Evolutionary conservation across 768 basidiomycete genomes (phyloP), one percentile per base, ranked within the genome.

Genomic region (Panaeolus cyanescens): DNA sequence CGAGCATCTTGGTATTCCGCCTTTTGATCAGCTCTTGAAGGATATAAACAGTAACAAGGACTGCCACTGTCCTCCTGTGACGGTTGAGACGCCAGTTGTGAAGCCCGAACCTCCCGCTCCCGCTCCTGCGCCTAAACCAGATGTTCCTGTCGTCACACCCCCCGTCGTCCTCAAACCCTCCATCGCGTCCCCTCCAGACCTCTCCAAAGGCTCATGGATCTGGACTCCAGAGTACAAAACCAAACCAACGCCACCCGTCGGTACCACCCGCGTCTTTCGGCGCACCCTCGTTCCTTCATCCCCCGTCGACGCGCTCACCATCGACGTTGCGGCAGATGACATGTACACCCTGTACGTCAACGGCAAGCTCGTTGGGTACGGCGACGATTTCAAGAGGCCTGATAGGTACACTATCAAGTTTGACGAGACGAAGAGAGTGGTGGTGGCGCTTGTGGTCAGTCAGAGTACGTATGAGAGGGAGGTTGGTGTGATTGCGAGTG

Each of bases 301-400:
- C 60, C 33, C 55, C 5, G 64, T 67, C 17, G 56, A 64, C 9
- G 62, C 65, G 19, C 67, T 69, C n/a, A 71, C 59, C 13, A 61
- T 73, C 37, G 62, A 69, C 55, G 71, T 74, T 9, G 63, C 60
- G 12, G 58, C 67, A 4, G 74, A 74, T 54, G 66, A 75, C 33
- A 68, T 30, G 45, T 72, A 70, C 58, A 64, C 68, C 4, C 65
- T 74, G 15, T 75, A 72, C 34, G 64, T 75, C 42, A 75, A 75
- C 34, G 72, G 74, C 22, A 58, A 62, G 1, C 56, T 68, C 1
- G 63, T 74, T 20, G 74, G 72, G 2, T 67, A 65, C 9, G 70
- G 69, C 8, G 64, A 28, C 7, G 45, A 30, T 20, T 60, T 15
- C 9, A 32, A 5, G 15, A 25, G n/a, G 4, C 59, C 61, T 30